Percentiles rank a stretch among this genome's conserved stretches.
Evolutionary conservation across 2,329 filamentous ascomycete genomes (phyloP).

Genomic region (Aspergillus quadricinctus): DNA sequence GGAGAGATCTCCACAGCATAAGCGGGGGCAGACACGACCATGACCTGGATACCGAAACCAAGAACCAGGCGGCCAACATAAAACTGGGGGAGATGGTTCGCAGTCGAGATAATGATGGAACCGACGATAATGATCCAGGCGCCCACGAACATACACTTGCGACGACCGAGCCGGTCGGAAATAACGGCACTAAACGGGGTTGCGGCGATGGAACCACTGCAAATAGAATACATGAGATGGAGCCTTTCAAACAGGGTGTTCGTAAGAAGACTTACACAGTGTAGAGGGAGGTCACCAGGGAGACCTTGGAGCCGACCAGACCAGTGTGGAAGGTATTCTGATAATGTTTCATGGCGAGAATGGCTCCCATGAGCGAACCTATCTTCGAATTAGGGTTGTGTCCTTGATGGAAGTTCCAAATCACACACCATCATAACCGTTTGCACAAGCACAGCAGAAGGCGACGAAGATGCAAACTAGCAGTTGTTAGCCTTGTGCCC

Average conservation of each 20-base stretch:
- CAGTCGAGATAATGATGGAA: slow-evolving; percentile 41
- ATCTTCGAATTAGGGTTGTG: not conserved
- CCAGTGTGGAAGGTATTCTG: slow-evolving; percentile 40
- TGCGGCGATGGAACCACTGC: slow-evolving; percentile 38
- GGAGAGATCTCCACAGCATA: slow-evolving; percentile 48
- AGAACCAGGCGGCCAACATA: slow-evolving; percentile 47
- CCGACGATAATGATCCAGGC: slow-evolving; percentile 45
- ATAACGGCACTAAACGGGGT: slow-evolving; percentile 42
- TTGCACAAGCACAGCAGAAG: slow-evolving; percentile 31
- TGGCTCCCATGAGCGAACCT: slow-evolving; percentile 29
- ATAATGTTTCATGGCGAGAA: slow-evolving; percentile 27
- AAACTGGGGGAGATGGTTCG: slow-evolving; percentile 36
- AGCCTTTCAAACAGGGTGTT: not conserved
- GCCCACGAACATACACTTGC: slow-evolving; percentile 45
- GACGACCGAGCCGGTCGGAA: slow-evolving; percentile 44
- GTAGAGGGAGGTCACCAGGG: slow-evolving; percentile 44
- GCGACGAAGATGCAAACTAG: slow-evolving; percentile 43
- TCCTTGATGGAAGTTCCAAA: not conserved
- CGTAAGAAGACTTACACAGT: slow-evolving; percentile 39
- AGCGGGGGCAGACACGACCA: slow-evolving; percentile 48
- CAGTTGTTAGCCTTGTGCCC: slow-evolving; percentile 15
- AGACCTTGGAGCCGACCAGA: slow-evolving; percentile 37
- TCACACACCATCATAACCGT: slow-evolving; percentile 26
- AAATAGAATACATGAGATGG: not conserved
- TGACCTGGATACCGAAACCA: slow-evolving; percentile 45